Evolutionary conservation across 495 filamentous ascomycete genomes (phyloP).

Genomic region (Tuber calosporum): DNA sequence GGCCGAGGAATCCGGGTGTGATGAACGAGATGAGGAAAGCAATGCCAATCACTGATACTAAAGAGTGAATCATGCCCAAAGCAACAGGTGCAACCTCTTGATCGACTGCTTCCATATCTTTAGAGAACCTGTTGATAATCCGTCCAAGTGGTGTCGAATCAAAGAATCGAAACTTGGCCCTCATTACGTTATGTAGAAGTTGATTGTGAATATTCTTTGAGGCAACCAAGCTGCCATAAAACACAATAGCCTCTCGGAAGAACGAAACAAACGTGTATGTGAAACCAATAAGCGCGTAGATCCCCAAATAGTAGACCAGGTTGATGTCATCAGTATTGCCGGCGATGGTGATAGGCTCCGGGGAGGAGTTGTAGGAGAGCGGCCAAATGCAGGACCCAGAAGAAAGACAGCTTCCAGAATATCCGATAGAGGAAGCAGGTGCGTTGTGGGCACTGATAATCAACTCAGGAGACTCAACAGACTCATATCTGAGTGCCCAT

Average conservation of each 20-base stretch:
- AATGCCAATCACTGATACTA: constrained; percentile 76
- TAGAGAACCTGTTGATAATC: constrained; percentile 97
- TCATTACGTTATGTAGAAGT: constrained; percentile 69
- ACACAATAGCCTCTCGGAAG: constrained; percentile 72
- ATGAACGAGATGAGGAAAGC: constrained; percentile 85
- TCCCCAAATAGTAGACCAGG: constrained; percentile 69
- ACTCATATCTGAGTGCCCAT: constrained; percentile 51
- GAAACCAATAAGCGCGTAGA: constrained; percentile 74
- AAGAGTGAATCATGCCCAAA: constrained; percentile 62
- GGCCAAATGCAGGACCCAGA: constrained; percentile 36
- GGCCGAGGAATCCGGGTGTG: constrained; percentile 84
- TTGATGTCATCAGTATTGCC: constrained; percentile 53
- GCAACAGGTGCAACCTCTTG: constrained; percentile 93
- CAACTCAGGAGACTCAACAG: constrained; percentile 13
- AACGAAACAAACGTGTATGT: constrained; percentile 68
- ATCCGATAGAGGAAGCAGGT: constrained; percentile 22
- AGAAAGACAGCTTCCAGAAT: constrained; percentile 45
- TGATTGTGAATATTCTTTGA: constrained; percentile 76
- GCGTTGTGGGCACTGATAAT: constrained; percentile 17
- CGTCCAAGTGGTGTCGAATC: constrained; percentile 94
- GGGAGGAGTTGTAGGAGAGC: constrained; percentile 42
- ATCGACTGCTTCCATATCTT: constrained; percentile 90
- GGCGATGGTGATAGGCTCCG: constrained; percentile 14
- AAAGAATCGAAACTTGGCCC: constrained; percentile 94
- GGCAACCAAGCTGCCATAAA: constrained; percentile 84